Base-by-base conservation (phyloP, 768 basidiomycete genomes). In the Kwoniella botswanensis region DNA sequence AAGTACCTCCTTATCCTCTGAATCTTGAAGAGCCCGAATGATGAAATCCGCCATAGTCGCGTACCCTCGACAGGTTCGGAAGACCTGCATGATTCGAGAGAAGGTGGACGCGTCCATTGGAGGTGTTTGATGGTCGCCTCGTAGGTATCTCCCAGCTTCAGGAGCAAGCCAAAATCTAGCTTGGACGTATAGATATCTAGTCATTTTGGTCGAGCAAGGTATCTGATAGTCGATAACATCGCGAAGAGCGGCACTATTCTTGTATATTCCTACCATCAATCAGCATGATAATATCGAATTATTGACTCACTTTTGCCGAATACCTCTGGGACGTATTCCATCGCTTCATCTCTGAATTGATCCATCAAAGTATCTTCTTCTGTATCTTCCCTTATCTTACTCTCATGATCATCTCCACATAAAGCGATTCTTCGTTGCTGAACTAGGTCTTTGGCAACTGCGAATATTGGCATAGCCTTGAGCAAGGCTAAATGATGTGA, bases 31-130 rank as follows among this genome's bases (percentile, higher is more conserved):
- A 18, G 80, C 72, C 24, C 66, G 63, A 42, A 74, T 64, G 63
- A 77, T 64, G 53, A 75, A 71, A 46, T 81, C 78, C 12, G 73
- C 78, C 3, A 76, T 73, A 22, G 78, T 78, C 3, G 80, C 74
- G 42, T 67, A 71, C 0, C 74, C 80, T 46, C 67, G 53, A 58
- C 73, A 71, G 12, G 67, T 56, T 21, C 70, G 59, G 50, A 79
- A 76, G 21, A 79, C 68, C 44, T 78, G 74, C 3, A 79, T 43
- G 0, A 79, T 62, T 5, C 79, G 67, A 13, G 67, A 67, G 53
- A 77, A 81, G 3, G 79, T 76, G n/a, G 79, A 81, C 7, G 77
- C 59, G 56, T 72, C 66, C 71, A 80, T 78, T 0, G 76, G 44
- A 3, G 74, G 71, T 3, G 22, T 67, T 4, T 52, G 22, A 17